Base-by-base conservation (phyloP, 345 rosid species). In the Cochlearia excelsa region DNA sequence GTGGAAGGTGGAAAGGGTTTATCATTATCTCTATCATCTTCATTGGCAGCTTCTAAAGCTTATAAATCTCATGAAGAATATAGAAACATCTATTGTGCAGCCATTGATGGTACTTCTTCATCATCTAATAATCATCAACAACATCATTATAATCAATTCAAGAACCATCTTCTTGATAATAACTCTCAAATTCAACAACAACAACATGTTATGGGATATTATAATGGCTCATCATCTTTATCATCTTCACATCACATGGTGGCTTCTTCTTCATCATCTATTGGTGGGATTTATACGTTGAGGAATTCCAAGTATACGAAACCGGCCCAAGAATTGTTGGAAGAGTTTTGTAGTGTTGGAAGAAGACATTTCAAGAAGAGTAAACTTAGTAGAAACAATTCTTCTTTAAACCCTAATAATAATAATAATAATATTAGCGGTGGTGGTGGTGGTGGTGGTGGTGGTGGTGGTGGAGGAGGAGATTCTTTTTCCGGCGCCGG, bases 301-400 rank as follows among this genome's bases (percentile, higher is more conserved):
- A 78, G 92, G 73, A 78, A 65, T 38, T 85, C 95, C 0, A 87
- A 70, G 83, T 94, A 75, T 54, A 54, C 87, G 44, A 79, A 46
- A 68, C 90, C 93, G 1, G 88, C 85, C 10, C 97, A 85, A 68
- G 90, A 94, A 55, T 82, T 94, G 51, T 71, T 94, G 78, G 85
- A 84, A 28, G 99, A 94, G 83, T 90, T 94, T 66, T 90, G 97
- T 68, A 81, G 93, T 56, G 86, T 94, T 46, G 90, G 82, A 63
- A 74, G 84, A 26, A 81, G 74, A 57, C 85, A 84, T 46, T 69
- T 42, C 31, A 60, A 71, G 61, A 65, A 64, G 61, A 71, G 40
- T 9, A 70, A 62, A 43, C 51, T 55, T 63, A 57, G 45, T 55
- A 55, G 49, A 34, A 63, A 49, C 53, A 63, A 63, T 27, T 66